phyloP scores from a whole-genome alignment of 441 rosid species.

The Erodium chrysanthum region DNA sequence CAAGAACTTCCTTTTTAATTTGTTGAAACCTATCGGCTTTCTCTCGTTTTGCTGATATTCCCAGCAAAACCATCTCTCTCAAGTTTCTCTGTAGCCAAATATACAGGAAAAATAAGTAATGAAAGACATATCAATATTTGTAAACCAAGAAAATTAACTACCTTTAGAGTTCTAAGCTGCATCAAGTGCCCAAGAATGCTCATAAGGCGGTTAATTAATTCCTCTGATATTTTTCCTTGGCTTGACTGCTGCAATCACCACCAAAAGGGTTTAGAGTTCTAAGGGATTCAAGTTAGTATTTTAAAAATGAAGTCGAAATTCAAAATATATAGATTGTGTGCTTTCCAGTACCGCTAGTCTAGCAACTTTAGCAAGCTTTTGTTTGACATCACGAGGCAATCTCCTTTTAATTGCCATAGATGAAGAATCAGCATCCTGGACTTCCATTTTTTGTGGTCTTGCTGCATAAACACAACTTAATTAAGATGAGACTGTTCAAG shows the following conservation, averaged over 20 bases:
- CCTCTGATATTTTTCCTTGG: slow-evolving; percentile 35
- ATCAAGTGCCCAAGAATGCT: slow-evolving; percentile 22
- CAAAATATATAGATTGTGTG: neutral
- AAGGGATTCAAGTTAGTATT: neutral
- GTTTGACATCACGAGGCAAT: slow-evolving; percentile 32
- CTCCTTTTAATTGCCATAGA: slow-evolving; percentile 25
- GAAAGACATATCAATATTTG: no score
- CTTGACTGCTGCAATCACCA: slow-evolving; percentile 27
- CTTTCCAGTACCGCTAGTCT: slow-evolving; percentile 25
- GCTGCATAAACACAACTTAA: slow-evolving; percentile 19
- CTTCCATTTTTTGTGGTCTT: slow-evolving; percentile 22
- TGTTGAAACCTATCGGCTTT: slow-evolving; percentile 34
- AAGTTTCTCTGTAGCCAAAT: slow-evolving; percentile 35
- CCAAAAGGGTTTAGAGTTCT: slow-evolving; percentile 10
- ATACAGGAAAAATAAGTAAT: no score
- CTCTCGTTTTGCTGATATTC: slow-evolving; percentile 31
- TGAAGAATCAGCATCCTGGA: slow-evolving; percentile 25
- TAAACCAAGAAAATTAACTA: no score
- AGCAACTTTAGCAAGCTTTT: slow-evolving; percentile 38
- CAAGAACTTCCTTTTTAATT: slow-evolving; percentile 28
- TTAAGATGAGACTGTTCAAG: slow-evolving; percentile 8
- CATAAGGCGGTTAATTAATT: slow-evolving; percentile 31
- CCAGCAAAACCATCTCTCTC: slow-evolving; percentile 31
- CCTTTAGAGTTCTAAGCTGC: no score
- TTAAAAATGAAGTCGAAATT: neutral